phyloP scores from a whole-genome alignment of 805 yeast species.

The Candida caryicola region DNA sequence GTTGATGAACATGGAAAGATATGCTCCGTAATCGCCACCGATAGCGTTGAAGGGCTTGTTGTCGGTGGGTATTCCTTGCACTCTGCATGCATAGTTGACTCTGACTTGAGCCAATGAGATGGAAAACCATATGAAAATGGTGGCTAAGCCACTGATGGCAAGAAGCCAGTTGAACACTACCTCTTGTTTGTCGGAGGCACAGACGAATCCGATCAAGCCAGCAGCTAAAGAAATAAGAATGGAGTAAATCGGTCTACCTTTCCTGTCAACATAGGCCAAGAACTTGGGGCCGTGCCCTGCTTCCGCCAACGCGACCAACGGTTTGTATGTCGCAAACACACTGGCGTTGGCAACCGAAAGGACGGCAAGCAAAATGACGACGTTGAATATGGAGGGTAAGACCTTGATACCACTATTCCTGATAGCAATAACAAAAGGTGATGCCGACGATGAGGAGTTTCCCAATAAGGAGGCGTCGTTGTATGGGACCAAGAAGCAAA shows the following conservation, averaged over 20 bases:
- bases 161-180: constrained; percentile 70
- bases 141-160: constrained; percentile 72
- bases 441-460: constrained; percentile 24
- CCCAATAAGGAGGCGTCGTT: constrained; percentile 27
- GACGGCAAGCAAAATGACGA: constrained; percentile 31
- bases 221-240: constrained; percentile 48
- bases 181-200: constrained; percentile 55
- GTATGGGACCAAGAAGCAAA: constrained; percentile 56
- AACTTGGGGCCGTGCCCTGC: constrained; percentile 61
- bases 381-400: constrained; percentile 33
- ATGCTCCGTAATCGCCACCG: constrained; percentile 37
- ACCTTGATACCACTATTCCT: constrained; percentile 27
- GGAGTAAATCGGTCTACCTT: constrained; percentile 76
- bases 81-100: constrained; percentile 57
- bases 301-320: constrained; percentile 62
- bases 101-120: constrained; percentile 64
- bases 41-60: constrained; percentile 34
- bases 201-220: constrained; percentile 59
- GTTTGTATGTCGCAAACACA: constrained; percentile 38
- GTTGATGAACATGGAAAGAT: constrained; percentile 28
- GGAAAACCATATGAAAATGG: constrained; percentile 79
- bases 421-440: constrained; percentile 41
- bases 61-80: constrained; percentile 43
- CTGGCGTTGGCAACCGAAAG: constrained; percentile 36
- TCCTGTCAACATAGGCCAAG: constrained; percentile 66